A percentile compares a stretch with the other conserved stretches of the same genome.
These are phyloP conservation scores for Colletotrichum destructivum DNA, from an alignment of 2,329 filamentous ascomycete genomes.

Conservation along the genomic window DNA sequence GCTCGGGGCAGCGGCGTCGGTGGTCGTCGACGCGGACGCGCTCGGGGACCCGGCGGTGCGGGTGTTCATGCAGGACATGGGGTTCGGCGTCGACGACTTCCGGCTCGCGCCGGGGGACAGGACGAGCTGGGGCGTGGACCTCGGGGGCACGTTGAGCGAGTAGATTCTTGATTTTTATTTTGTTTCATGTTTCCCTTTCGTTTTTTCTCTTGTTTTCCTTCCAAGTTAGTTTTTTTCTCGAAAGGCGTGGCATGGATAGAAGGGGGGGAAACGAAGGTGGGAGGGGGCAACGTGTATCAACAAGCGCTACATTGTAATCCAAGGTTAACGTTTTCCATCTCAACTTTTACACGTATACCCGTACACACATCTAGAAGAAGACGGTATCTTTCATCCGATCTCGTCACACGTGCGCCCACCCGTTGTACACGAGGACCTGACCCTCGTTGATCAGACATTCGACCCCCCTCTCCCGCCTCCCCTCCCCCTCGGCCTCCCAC, in stretches of 20 bases:
- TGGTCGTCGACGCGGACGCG: not conserved
- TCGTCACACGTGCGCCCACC: constrained; percentile 69
- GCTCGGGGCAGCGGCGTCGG: not conserved
- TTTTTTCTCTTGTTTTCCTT: no score
- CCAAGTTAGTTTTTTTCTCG: no score
- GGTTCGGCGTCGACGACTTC: not conserved
- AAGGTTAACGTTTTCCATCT: not conserved
- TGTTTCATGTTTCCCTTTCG: no score
- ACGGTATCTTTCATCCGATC: constrained; percentile 23
- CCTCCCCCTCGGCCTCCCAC: constrained; percentile 55
- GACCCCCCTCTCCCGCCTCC: constrained; percentile 60
- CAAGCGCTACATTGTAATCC: no score
- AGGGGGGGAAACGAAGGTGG: no score
- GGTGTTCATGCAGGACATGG: not conserved
- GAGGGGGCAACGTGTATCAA: no score
- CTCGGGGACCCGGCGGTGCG: not conserved
- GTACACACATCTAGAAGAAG: not conserved
- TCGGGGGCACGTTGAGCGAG: constrained; percentile 14
- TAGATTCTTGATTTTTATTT: not conserved
- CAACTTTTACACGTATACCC: not conserved
- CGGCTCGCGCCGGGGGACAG: no score
- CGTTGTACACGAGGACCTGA: constrained; percentile 70
- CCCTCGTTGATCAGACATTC: constrained; percentile 74
- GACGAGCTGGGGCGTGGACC: constrained; percentile 11
- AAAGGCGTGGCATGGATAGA: no score